These are phyloP conservation scores for Sanghuangporus baumii DNA, from an alignment of 1,284 basidiomycete genomes.

Conservation along the genomic window DNA sequence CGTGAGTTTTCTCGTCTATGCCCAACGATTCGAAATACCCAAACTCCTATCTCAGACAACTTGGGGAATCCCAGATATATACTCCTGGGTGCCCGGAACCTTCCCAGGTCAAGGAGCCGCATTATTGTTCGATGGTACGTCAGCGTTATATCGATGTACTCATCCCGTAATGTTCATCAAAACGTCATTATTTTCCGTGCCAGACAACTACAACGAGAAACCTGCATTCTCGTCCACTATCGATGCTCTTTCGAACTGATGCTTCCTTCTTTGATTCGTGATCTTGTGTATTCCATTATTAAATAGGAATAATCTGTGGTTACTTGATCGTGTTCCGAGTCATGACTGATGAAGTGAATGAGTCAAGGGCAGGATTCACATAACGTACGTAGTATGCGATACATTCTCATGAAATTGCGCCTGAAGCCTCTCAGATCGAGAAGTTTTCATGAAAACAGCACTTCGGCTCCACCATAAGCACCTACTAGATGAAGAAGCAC, in stretches of 20 bases:
- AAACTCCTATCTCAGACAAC: constrained; percentile 3
- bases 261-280: too few relatives aligned
- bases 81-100: constrained; percentile 47
- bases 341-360: too few relatives aligned
- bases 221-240: constrained; percentile 10
- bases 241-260: not conserved
- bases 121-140: constrained; percentile 20
- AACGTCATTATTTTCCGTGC: not conserved
- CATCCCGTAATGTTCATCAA: not conserved
- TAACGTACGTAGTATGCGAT: too few relatives aligned
- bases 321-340: too few relatives aligned
- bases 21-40: too few relatives aligned
- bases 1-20: constrained; percentile 37
- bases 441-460: too few relatives aligned
- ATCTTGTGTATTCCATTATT: too few relatives aligned
- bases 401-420: too few relatives aligned
- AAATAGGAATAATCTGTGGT: too few relatives aligned
- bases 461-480: too few relatives aligned
- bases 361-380: too few relatives aligned
- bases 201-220: constrained; percentile 12
- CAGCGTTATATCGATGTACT: not conserved
- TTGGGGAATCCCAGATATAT: constrained; percentile 26
- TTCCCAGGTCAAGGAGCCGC: constrained; percentile 32
- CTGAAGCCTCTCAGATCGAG: too few relatives aligned
- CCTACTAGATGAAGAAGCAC: not conserved